Evolutionary conservation across 192 early-diverging fungal genomes (phyloP), one percentile per base, ranked within the genome.

Genomic region (Diversispora epigaea): DNA sequence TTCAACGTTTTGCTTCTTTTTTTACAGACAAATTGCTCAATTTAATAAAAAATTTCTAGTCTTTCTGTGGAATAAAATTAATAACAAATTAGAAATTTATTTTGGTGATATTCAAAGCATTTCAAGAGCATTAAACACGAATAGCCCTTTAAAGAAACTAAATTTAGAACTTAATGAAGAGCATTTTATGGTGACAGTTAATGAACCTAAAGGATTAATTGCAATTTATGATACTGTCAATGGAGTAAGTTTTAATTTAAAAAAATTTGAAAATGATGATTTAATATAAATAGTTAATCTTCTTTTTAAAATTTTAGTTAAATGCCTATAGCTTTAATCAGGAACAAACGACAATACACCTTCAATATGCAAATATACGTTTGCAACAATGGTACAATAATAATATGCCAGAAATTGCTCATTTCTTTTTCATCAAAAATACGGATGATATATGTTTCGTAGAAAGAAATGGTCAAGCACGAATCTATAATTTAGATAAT

Each of bases 121-220:
- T 7, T 21, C 17, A 4, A 54, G 19, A 17, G 17, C 49, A 12
- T 45, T 69, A 15, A 14, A 22, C 1, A 5, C 14, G 6, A 47
- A 69, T 54, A 15, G 3, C 17, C 5, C 68, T 39, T 15, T 69
- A 6, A 69, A 69, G 22, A 69, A 69, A 49, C 10, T 69, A 17
- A 54, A 32, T 54, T 7, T 25, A 32, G 25, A 32, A 32, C 25
- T 32, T 32, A 32, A 32, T 40, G 68, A 50, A 6, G 9, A 9
- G 10, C 8, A 10, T 14, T 69, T 52, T 14, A 49, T 71, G 39
- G 58, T 70, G 22, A 68, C 76, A 3, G 43, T 68, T 63, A 70
- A 77, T n/a, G 76, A 77, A 40, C 32, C 68, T 15, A 68, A 77
- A 39, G 76, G 76, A 6, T 70, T 77, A 14, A 61, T 77, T 39